These are phyloP conservation scores for Tephrocybe sp. DNA, from an alignment of 768 basidiomycete genomes.

Conservation along the genomic window DNA sequence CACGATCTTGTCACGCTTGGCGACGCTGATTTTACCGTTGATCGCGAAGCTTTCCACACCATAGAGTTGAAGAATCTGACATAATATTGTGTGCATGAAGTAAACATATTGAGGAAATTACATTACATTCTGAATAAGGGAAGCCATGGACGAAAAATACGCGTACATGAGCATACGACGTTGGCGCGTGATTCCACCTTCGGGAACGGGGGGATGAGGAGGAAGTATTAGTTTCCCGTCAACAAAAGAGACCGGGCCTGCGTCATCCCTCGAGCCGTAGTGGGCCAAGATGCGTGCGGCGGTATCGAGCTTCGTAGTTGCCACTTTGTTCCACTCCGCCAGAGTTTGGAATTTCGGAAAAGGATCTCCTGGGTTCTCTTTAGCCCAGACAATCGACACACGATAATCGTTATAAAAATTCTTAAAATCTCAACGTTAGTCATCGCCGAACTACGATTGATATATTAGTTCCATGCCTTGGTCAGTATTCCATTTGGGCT, in stretches of 20 bases:
- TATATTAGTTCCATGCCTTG: too few relatives aligned
- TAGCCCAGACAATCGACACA: background rate
- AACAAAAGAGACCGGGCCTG: background rate
- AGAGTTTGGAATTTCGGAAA: background rate
- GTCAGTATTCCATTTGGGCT: too few relatives aligned
- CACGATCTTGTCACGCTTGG: constrained; percentile 10
- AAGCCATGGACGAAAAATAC: background rate
- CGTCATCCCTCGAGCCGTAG: background rate
- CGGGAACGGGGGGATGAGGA: background rate
- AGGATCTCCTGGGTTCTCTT: background rate
- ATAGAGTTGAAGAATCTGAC: constrained; percentile 10
- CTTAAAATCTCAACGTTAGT: too few relatives aligned
- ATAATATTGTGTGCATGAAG: too few relatives aligned
- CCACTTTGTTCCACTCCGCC: background rate
- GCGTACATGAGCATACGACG: background rate
- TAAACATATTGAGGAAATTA: background rate
- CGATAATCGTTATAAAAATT: background rate
- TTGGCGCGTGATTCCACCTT: background rate
- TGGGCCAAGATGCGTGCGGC: background rate
- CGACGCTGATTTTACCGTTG: constrained; percentile 12
- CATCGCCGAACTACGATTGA: too few relatives aligned
- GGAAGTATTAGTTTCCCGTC: background rate
- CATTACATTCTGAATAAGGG: background rate
- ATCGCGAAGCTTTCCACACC: constrained; percentile 9
- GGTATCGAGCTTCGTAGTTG: background rate